Percentiles rank a stretch among this genome's conserved stretches.
These are phyloP conservation scores for Cenococcum geophilum DNA, from an alignment of 495 filamentous ascomycete species.

Conservation along the genomic window DNA sequence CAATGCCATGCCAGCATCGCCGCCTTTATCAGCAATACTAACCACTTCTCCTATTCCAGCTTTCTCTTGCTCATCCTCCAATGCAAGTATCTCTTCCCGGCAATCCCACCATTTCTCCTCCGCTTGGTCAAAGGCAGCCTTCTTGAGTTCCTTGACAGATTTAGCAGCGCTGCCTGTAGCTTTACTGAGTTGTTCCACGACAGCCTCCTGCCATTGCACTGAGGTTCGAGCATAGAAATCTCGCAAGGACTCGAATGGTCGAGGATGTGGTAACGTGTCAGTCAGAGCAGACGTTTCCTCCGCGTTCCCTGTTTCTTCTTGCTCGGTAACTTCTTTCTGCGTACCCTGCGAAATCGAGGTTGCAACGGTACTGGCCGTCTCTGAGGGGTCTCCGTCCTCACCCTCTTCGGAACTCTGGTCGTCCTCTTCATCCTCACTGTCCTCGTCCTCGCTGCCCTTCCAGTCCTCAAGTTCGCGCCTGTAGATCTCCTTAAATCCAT, in stretches of 20 bases:
- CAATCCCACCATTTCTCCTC: conserved; percentile 99
- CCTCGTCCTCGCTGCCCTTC: conserved; percentile 53
- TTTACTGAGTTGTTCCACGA: conserved; percentile 62
- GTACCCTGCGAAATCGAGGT: conserved; percentile 25
- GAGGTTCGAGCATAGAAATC: conserved; percentile 90
- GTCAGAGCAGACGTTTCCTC: conserved; percentile 43
- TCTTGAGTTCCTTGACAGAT: conserved; percentile 83
- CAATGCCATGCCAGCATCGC: conserved; percentile 51
- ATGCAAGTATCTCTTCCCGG: conserved; percentile 82
- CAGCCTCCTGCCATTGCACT: conserved; percentile 78
- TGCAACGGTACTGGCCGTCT: conserved; percentile 29
- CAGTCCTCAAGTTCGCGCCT: conserved; percentile 78
- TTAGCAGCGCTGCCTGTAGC: conserved; percentile 53
- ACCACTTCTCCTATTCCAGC: conserved; percentile 95
- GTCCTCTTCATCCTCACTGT: conserved; percentile 46
- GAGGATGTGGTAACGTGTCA: conserved; percentile 57
- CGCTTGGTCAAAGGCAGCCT: conserved; percentile 76
- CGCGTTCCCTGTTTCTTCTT: conserved; percentile 43
- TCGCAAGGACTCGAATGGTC: conserved; percentile 85
- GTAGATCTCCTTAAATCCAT: conserved; percentile 86
- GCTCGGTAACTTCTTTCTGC: conserved; percentile 38
- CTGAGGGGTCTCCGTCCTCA: conserved; percentile 57
- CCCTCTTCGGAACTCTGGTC: conserved; percentile 65
- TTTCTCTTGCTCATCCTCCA: conserved; percentile 95
- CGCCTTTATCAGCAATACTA: conserved; percentile 61